Evolutionary conservation across 2,329 filamentous ascomycete species (phyloP).

Genomic region (Pseudogymnoascus sp.): DNA sequence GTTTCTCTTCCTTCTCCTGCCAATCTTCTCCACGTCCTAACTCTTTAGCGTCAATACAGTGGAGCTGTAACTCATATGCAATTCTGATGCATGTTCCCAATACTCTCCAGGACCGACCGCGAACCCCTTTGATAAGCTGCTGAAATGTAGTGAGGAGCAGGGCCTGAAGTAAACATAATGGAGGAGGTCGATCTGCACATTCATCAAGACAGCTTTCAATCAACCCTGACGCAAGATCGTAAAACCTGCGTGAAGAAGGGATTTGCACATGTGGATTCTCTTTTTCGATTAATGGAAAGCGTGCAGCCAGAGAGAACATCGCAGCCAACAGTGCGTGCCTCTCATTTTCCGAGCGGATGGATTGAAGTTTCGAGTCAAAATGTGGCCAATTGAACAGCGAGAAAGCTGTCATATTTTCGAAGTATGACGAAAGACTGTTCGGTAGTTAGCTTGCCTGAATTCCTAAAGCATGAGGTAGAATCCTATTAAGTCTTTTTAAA

Average conservation of each 20-base stretch:
- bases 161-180: conserved; percentile 31
- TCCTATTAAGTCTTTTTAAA: neutral
- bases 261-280: neutral
- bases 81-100: conserved; percentile 23
- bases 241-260: conserved; percentile 15
- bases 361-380: conserved; percentile 11
- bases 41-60: conserved; percentile 14
- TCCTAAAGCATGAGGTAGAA: neutral
- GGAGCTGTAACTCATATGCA: conserved; percentile 17
- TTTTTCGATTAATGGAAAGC: conserved; percentile 14
- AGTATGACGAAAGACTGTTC: conserved; percentile 8
- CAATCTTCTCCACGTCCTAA: conserved; percentile 18
- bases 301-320: conserved; percentile 26
- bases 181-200: conserved; percentile 27
- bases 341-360: conserved; percentile 7
- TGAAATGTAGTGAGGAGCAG: conserved; percentile 29
- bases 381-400: conserved; percentile 14
- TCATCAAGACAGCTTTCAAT: conserved; percentile 26
- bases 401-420: conserved; percentile 15
- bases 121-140: conserved; percentile 30
- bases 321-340: conserved; percentile 24
- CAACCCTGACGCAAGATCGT: conserved; percentile 19
- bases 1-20: conserved; percentile 29
- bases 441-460: neutral
- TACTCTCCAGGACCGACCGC: conserved; percentile 30